A percentile compares a stretch with the other conserved stretches of the same genome.
These are phyloP conservation scores for Ambrosiella beaveri DNA, from an alignment of 2,329 filamentous ascomycete genomes.

Conservation along the genomic window DNA sequence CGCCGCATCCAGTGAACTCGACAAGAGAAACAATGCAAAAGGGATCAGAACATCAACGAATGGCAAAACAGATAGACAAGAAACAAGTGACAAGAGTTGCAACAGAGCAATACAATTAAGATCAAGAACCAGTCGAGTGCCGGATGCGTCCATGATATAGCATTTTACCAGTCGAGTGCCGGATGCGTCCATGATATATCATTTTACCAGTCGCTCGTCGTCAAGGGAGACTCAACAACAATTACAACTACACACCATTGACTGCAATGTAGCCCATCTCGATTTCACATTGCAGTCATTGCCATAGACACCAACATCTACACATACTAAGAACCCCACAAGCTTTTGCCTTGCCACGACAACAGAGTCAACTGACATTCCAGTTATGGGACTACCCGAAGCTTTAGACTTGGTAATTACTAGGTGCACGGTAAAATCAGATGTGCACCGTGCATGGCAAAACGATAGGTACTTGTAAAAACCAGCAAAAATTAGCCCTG, in stretches of 20 bases:
- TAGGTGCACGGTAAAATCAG: background rate
- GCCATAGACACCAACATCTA: background rate
- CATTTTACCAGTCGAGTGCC: background rate
- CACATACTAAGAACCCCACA: background rate
- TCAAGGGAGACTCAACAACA: background rate
- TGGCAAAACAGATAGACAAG: background rate
- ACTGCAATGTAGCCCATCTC: background rate
- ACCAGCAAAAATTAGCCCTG: too few species aligned
- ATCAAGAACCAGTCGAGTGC: background rate
- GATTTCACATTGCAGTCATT: background rate
- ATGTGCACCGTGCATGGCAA: background rate
- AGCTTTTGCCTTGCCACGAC: background rate
- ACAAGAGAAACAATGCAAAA: background rate
- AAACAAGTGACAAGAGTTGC: background rate
- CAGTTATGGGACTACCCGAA: background rate
- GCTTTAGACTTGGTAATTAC: background rate
- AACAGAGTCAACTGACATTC: background rate
- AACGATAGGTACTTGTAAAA: background rate
- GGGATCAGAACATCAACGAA: background rate
- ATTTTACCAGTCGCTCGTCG: background rate
- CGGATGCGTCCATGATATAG: background rate
- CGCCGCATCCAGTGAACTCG: background rate
- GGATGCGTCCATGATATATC: background rate
- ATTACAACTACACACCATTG: background rate
- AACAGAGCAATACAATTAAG: background rate